These are phyloP conservation scores for Colletotrichum agaves DNA, from an alignment of 2,329 filamentous ascomycete genomes.

Conservation along the genomic window DNA sequence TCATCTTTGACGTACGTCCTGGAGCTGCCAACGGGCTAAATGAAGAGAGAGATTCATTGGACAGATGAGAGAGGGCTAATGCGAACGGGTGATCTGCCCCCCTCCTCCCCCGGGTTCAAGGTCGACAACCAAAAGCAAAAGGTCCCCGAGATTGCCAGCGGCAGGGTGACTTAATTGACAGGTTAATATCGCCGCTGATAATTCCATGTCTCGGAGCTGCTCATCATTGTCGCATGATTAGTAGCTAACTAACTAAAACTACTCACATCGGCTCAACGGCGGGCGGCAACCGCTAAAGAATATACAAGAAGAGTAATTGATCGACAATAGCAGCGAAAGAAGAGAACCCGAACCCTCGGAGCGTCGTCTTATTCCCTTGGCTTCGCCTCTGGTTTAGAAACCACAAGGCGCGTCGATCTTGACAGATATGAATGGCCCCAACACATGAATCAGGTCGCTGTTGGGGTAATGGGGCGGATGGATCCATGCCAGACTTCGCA, in stretches of 20 bases:
- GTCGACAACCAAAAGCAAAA: neutral
- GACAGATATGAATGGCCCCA: neutral
- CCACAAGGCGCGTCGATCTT: neutral
- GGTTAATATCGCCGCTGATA: constrained; percentile 2
- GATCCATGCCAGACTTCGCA: constrained; percentile 1
- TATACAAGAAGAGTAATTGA: constrained; percentile 8
- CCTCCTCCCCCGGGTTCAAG: too few relatives aligned
- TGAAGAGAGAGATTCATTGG: neutral
- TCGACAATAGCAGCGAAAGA: constrained; percentile 13
- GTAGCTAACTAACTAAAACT: neutral
- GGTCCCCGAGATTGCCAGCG: neutral
- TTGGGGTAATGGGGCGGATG: neutral
- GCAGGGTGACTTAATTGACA: neutral
- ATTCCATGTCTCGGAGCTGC: constrained; percentile 17
- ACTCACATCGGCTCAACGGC: constrained; percentile 4
- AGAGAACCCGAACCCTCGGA: neutral
- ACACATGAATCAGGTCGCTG: constrained; percentile 24
- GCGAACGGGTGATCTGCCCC: neutral
- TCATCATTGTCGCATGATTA: constrained; percentile 7
- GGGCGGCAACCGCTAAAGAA: constrained; percentile 13
- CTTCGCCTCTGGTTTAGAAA: neutral
- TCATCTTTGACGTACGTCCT: neutral
- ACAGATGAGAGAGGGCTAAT: neutral
- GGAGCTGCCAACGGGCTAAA: neutral
- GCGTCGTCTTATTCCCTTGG: neutral